Evolutionary conservation across 345 rosid genomes (phyloP), one percentile per base, ranked within the genome.

Genomic region (Luvunga scandens): DNA sequence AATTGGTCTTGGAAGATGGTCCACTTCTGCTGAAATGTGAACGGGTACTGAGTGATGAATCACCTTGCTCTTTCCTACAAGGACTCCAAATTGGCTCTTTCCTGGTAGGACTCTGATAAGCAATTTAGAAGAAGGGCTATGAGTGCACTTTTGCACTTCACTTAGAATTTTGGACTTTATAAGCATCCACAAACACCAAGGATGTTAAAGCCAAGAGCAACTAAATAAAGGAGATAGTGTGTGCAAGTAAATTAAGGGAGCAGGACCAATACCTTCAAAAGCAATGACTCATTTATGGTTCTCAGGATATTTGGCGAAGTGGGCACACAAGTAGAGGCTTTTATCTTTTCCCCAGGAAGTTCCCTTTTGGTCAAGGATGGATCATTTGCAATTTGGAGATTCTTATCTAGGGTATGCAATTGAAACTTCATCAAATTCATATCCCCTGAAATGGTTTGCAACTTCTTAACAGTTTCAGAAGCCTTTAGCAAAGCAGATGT

Each of bases 181-280:
- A 75, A 71, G 66, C 76, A 75, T 42, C 72, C 76, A 72, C 71
- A 78, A 62, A 76, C 63, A 75, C 69, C 69, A n/a, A 85, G 39
- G 9, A 59, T 69, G 70, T 62, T 28, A 68, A 53, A 42, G 22
- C 70, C 12, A 53, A 31, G 70, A 30, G 33, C n/a, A 28, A 22
- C 60, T 64, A 65, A 69, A 64, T 66, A 34, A 21, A 66, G 27
- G 16, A 66, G 25, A 22, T 66, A 19, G 69, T 7, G 27, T 61
- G 77, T 30, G 68, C 50, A 76, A 75, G 31, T 31, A 75, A 57
- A 56, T 68, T 72, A 36, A 80, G 66, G 73, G 39, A 66, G 71
- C 62, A 53, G 77, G 68, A 66, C 25, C 28, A 48, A 74, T 81
- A 92, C 94, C 94, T 87, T 84, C 48, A 60, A 45, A 72, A 72